Evolutionary conservation across 768 basidiomycete species (phyloP).

Genomic region (Trametes gibbosa): DNA sequence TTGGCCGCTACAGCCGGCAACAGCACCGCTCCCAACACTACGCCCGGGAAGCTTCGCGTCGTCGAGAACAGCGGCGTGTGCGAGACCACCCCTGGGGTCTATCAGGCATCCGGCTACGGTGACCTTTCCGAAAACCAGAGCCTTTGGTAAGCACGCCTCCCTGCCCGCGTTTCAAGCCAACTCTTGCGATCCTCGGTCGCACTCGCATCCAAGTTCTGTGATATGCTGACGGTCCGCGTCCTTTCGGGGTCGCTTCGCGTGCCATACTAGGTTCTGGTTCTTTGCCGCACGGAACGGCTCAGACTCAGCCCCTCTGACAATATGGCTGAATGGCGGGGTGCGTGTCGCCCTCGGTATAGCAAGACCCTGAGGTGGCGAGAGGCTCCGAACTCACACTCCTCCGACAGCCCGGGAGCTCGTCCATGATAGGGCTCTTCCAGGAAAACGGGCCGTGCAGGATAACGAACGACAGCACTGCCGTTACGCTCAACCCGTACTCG

Average conservation of each 20-base stretch:
- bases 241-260: neutral
- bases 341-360: slow-evolving; percentile 12
- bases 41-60: slow-evolving; percentile 50
- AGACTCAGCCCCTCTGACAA: slow-evolving; percentile 54
- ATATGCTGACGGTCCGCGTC: neutral
- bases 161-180: neutral
- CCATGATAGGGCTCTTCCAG: slow-evolving; percentile 39
- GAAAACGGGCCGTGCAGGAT: slow-evolving; percentile 46
- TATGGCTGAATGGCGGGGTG: slow-evolving; percentile 64
- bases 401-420: slow-evolving; percentile 37
- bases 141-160: slow-evolving; percentile 44
- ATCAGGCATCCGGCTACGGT: slow-evolving; percentile 62
- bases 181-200: neutral
- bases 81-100: slow-evolving; percentile 62
- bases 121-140: slow-evolving; percentile 55
- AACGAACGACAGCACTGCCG: slow-evolving; percentile 48
- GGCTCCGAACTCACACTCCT: neutral
- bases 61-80: slow-evolving; percentile 63
- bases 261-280: slow-evolving; percentile 63
- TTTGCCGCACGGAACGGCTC: slow-evolving; percentile 63
- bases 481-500: slow-evolving; percentile 52
- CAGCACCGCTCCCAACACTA: slow-evolving; percentile 13
- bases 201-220: neutral
- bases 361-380: neutral
- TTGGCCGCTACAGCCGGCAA: slow-evolving; percentile 8